Evolutionary conservation across 257 asterid species (phyloP).

Genomic region (Jasminum sambac): DNA sequence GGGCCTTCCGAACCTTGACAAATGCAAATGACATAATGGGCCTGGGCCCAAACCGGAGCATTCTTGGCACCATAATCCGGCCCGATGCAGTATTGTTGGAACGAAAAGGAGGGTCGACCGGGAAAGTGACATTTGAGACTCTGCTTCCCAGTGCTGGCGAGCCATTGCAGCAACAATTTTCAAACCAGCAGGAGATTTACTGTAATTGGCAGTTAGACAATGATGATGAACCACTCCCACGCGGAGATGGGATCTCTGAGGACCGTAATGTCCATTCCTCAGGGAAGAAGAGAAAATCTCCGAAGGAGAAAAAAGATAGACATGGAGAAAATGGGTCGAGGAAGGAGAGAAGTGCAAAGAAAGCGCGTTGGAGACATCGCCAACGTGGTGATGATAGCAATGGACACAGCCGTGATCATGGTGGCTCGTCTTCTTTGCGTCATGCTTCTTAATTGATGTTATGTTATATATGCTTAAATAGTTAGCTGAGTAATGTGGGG

Average conservation of each 20-base stretch:
- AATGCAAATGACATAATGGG: conserved; percentile 54
- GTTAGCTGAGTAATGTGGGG: no score
- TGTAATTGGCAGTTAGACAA: conserved; percentile 71
- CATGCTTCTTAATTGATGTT: conserved; percentile 4
- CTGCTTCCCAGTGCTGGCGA: conserved; percentile 63
- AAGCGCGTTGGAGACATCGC: conserved; percentile 39
- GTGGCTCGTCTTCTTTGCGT: not conserved
- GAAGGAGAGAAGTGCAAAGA: conserved; percentile 42
- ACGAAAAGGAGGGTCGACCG: conserved; percentile 76
- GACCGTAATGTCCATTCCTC: conserved; percentile 36
- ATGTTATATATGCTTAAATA: not conserved
- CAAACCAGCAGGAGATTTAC: conserved; percentile 52
- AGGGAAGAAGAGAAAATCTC: conserved; percentile 55
- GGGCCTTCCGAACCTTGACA: conserved; percentile 72
- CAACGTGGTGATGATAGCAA: conserved; percentile 25
- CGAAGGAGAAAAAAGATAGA: conserved; percentile 30
- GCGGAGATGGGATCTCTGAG: conserved; percentile 36
- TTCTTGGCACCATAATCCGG: conserved; percentile 82
- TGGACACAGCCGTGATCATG: conserved; percentile 9
- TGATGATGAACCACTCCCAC: conserved; percentile 74
- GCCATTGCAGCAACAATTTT: conserved; percentile 41
- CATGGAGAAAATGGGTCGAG: conserved; percentile 30
- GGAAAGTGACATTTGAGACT: conserved; percentile 44
- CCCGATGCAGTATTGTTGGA: conserved; percentile 77
- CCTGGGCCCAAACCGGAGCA: conserved; percentile 68